Evolutionary conservation across 2,329 filamentous ascomycete species (phyloP).

Genomic region (Truncatella angustata): DNA sequence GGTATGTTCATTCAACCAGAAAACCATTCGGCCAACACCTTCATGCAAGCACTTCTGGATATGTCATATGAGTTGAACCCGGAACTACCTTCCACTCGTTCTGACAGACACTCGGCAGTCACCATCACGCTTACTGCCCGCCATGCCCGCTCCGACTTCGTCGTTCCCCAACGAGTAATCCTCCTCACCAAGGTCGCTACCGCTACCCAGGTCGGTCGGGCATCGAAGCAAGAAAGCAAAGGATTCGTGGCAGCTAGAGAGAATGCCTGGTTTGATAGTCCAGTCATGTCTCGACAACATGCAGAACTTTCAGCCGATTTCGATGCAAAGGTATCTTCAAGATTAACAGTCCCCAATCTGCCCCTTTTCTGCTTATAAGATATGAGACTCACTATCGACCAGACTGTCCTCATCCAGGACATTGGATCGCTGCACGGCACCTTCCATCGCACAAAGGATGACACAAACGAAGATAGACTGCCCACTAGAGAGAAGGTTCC

Average conservation of each 20-base stretch:
- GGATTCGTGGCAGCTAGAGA: constrained; percentile 35
- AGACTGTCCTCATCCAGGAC: constrained; percentile 47
- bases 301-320: constrained; percentile 51
- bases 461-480: constrained; percentile 19
- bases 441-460: constrained; percentile 35
- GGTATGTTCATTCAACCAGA: no score
- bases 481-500: constrained; percentile 11
- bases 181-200: constrained; percentile 22
- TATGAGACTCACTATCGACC: constrained; percentile 41
- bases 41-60: no score
- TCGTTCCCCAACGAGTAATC: constrained; percentile 24
- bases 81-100: no score
- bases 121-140: neutral
- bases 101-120: constrained; percentile 4
- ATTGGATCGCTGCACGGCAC: constrained; percentile 53
- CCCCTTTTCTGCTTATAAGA: neutral
- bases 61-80: no score
- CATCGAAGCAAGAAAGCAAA: constrained; percentile 44
- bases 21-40: no score
- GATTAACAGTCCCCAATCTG: neutral
- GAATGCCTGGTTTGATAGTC: constrained; percentile 69
- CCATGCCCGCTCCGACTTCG: neutral
- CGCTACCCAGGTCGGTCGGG: constrained; percentile 37
- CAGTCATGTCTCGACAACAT: constrained; percentile 70
- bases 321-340: constrained; percentile 39